Conservation (phyloP, 106 monocot genomes). For the Agapanthus africanus region DNA sequence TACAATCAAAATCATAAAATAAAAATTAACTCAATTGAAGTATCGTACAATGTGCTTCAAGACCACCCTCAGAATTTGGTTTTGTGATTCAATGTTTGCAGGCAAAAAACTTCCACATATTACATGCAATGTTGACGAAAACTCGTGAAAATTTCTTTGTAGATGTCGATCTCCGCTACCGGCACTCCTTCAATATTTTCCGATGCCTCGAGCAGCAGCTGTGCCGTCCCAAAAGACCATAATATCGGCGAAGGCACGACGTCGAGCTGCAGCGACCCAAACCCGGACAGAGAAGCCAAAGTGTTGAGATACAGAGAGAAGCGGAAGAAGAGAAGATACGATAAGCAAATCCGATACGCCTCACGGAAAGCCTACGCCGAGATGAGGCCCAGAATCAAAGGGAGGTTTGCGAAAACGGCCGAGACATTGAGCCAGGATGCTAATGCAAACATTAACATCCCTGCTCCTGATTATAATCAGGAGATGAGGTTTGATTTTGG, state of each 20-base stretch:
- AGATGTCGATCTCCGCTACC: slow-evolving; percentile 12
- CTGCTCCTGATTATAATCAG: slow-evolving; percentile 13
- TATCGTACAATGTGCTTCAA: no score
- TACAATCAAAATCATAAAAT: no score
- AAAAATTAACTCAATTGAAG: no score
- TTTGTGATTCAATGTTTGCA: no score
- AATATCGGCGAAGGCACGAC: neutral
- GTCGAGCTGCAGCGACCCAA: slow-evolving; percentile 13
- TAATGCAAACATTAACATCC: neutral
- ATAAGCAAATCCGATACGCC: slow-evolving; percentile 42
- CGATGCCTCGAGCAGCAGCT: slow-evolving; percentile 12
- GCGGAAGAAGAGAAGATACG: slow-evolving; percentile 38
- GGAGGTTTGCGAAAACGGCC: slow-evolving; percentile 29
- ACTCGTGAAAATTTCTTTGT: slow-evolving; percentile 8
- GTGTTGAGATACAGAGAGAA: slow-evolving; percentile 52
- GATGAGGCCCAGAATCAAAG: slow-evolving; percentile 40
- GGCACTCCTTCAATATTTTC: neutral
- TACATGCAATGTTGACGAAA: no score
- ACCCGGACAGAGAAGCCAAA: slow-evolving; percentile 27
- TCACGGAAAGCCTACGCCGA: slow-evolving; percentile 43
- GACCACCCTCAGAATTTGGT: no score
- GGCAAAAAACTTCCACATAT: no score
- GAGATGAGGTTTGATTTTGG: slow-evolving; percentile 27
- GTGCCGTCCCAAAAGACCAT: neutral
- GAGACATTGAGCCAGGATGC: slow-evolving; percentile 16